Percentiles rank a stretch among this genome's conserved stretches.
These are phyloP conservation scores for Boletus rubropictus DNA, from an alignment of 768 basidiomycete species.

Conservation along the genomic window DNA sequence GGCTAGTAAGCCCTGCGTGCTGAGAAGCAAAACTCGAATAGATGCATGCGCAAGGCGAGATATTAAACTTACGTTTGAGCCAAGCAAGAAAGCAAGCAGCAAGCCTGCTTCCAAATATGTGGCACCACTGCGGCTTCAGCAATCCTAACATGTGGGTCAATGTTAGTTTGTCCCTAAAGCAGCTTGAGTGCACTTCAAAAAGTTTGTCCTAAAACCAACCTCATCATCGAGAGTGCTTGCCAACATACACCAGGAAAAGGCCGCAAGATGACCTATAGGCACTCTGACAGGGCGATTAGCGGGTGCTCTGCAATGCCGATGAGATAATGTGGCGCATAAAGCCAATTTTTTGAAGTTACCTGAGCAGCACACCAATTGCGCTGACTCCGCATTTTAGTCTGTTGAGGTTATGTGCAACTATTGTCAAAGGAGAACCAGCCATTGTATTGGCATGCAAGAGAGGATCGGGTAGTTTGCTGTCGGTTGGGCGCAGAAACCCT, in stretches of 20 bases:
- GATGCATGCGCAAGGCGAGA: background rate
- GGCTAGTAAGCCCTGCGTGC: conserved; percentile 48
- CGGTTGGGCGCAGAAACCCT: conserved; percentile 1
- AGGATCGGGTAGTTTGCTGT: conserved; percentile 7
- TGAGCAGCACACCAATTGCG: conserved; percentile 50
- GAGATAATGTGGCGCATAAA: background rate
- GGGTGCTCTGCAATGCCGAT: conserved; percentile 37
- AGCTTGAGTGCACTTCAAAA: conserved; percentile 2
- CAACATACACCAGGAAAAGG: conserved; percentile 48
- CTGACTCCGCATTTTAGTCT: conserved; percentile 50
- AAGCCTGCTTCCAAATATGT: conserved; percentile 48
- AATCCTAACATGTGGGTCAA: conserved; percentile 46
- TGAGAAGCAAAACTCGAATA: conserved; percentile 23
- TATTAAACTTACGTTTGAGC: conserved; percentile 40
- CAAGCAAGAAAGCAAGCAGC: conserved; percentile 45
- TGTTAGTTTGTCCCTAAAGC: conserved; percentile 41
- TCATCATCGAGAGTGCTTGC: conserved; percentile 43
- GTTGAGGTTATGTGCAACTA: conserved; percentile 54
- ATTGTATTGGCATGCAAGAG: conserved; percentile 13
- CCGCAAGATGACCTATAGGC: conserved; percentile 58
- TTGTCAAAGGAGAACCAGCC: conserved; percentile 43
- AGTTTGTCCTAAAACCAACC: conserved; percentile 24
- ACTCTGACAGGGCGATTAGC: conserved; percentile 59
- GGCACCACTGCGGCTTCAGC: conserved; percentile 47
- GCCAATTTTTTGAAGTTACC: conserved; percentile 31